Evolutionary conservation across 2,329 filamentous ascomycete genomes (phyloP), one percentile per base, ranked within the genome.

Genomic region (Emergomyces orientalis): DNA sequence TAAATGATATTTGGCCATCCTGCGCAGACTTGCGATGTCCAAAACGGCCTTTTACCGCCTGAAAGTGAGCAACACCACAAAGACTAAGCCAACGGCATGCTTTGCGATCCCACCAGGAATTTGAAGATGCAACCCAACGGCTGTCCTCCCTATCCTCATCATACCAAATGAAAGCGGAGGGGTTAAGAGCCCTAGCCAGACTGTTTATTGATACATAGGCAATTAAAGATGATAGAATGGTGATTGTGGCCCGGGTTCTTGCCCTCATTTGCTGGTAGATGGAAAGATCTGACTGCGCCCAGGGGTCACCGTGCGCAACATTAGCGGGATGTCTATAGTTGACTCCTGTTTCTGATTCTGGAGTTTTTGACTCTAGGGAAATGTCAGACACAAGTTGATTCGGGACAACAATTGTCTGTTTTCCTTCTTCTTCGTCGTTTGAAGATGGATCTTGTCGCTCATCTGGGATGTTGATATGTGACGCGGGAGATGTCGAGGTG

Each of bases 61-160:
- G 81, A 67, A 92, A 78, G 71, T 95, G 90, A 60, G 88, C 80
- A n/a, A 90, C 73, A 30, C 90, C 91, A 72, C 91, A 96, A 34
- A 95, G 74, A 41, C 88, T 83, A 51, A 96, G 77, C 88, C 88
- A 95, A 55, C 85, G 84, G 73, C 91, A 96, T 8, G 85, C 79
- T 71, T 90, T 90, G 39, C 88, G 82, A 73, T 92, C 89, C 64
- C 87, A 74, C 83, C 88, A 92, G 70, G 86, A 87, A 45, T 85
- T 85, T 17, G 88, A 90, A 22, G 83, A 87, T 55, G 84, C 80
- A 57, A 92, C 84, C 89, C 89, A 93, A 67, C 75, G 77, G 63
- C 78, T 77, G 71, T 90, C 87, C 67, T 86, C 84, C 60, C 79
- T 77, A 59, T 82, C 81, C 74, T 87, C 86, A 59, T 84, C 84